These are phyloP conservation scores for Magnaporthiopsis incrustans DNA, from an alignment of 2,329 filamentous ascomycete genomes.

Conservation along the genomic window DNA sequence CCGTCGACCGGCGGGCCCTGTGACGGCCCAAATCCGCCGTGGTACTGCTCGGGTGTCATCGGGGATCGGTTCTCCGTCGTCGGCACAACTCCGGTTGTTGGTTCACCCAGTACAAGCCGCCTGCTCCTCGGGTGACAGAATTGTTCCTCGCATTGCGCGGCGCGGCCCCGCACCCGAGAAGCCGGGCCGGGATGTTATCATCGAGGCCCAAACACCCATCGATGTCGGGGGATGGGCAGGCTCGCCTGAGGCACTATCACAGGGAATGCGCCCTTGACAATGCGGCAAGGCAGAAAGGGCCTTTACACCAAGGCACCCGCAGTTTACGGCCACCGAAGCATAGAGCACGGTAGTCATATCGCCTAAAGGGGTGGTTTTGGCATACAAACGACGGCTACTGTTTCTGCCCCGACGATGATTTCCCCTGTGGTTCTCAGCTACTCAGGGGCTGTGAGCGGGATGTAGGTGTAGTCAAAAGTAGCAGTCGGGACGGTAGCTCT, in stretches of 20 bases:
- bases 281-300: conserved; percentile 13
- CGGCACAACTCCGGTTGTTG: conserved; percentile 20
- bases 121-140: conserved; percentile 8
- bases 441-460: no score
- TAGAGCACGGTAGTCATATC: not conserved
- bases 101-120: conserved; percentile 12
- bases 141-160: conserved; percentile 19
- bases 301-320: not conserved
- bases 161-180: conserved; percentile 20
- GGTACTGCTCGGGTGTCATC: not conserved
- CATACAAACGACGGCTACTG: not conserved
- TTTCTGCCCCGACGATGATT: not conserved
- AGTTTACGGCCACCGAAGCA: not conserved
- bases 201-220: conserved; percentile 30
- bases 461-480: no score
- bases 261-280: conserved; percentile 31
- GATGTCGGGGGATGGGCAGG: conserved; percentile 31
- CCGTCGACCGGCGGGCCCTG: not conserved
- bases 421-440: not conserved
- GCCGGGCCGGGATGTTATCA: conserved; percentile 25
- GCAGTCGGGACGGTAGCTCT: no score
- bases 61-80: conserved; percentile 4
- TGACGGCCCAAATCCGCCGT: not conserved
- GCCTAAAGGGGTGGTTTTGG: no score
- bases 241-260: conserved; percentile 32